Evolutionary conservation across 768 basidiomycete genomes (phyloP).

Genomic region (Psilocybe cyanescens): DNA sequence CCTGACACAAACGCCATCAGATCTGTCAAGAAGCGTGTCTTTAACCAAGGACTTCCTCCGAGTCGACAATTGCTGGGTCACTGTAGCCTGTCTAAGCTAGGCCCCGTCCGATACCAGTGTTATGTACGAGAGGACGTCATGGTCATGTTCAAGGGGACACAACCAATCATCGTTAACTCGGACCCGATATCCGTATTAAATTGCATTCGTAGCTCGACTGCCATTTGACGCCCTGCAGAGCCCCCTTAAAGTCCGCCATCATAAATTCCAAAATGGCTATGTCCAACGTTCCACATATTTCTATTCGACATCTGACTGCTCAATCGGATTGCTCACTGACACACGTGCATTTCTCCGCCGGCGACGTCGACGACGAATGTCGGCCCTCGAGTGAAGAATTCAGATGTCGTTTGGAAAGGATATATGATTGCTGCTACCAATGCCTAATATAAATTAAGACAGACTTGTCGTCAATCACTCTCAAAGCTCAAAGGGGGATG

Average conservation of each 20-base stretch:
- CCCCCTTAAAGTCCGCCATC: not conserved
- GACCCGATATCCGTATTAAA: not conserved
- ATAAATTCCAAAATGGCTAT: not conserved
- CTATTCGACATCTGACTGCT: not conserved
- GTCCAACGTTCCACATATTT: not conserved
- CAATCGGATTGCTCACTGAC: not conserved
- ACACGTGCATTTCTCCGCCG: conserved; percentile 1
- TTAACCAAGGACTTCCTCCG: not conserved
- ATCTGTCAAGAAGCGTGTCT: not conserved
- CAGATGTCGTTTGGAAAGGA: not conserved
- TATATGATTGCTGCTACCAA: not conserved
- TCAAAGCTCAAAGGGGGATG: not conserved
- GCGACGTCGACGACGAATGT: not conserved
- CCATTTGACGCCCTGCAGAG: not conserved
- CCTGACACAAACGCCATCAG: not conserved
- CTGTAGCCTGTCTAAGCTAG: not conserved
- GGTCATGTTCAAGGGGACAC: not conserved
- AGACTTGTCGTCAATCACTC: not conserved
- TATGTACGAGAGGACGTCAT: not conserved
- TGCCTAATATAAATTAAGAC: no score
- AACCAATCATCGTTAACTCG: not conserved
- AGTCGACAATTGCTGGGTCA: not conserved
- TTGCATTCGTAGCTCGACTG: not conserved
- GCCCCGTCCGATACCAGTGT: not conserved
- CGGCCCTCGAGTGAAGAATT: not conserved